Percentiles rank a stretch among this genome's conserved stretches.
Evolutionary conservation across 441 rosid genomes (phyloP).

Genomic region (Populus hybrid): DNA sequence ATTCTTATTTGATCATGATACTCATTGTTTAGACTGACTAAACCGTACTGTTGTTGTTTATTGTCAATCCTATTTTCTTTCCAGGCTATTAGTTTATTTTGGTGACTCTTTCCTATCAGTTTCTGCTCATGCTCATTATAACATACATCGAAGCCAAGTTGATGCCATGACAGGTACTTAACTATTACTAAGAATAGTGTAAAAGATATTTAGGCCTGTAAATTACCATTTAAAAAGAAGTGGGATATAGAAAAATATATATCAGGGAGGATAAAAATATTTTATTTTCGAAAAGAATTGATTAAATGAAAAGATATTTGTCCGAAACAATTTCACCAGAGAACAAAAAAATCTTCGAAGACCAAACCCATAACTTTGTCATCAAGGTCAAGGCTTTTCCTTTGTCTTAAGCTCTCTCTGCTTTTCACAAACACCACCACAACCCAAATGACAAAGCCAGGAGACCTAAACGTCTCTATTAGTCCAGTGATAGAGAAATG

Average conservation of each 20-base stretch:
- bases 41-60: constrained; percentile 14
- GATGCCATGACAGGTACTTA: not conserved
- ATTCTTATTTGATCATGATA: constrained; percentile 30
- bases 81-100: not conserved
- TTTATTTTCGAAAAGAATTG: no score
- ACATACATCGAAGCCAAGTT: not conserved
- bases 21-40: constrained; percentile 27
- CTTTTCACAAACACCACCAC: constrained; percentile 9
- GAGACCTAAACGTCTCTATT: constrained; percentile 25
- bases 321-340: no score
- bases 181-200: not conserved
- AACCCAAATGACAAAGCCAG: not conserved
- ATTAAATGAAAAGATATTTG: no score
- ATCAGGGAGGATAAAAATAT: no score
- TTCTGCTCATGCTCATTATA: not conserved
- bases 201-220: not conserved
- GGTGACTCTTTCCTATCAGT: not conserved
- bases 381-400: not conserved
- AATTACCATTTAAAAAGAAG: no score
- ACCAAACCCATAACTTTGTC: not conserved
- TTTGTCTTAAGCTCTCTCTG: constrained; percentile 10
- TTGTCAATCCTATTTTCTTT: not conserved
- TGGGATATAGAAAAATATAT: no score
- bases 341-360: not conserved
- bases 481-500: constrained; percentile 35